Conservation (phyloP, 139 green algal genomes). For the Micromonas pusilla region DNA sequence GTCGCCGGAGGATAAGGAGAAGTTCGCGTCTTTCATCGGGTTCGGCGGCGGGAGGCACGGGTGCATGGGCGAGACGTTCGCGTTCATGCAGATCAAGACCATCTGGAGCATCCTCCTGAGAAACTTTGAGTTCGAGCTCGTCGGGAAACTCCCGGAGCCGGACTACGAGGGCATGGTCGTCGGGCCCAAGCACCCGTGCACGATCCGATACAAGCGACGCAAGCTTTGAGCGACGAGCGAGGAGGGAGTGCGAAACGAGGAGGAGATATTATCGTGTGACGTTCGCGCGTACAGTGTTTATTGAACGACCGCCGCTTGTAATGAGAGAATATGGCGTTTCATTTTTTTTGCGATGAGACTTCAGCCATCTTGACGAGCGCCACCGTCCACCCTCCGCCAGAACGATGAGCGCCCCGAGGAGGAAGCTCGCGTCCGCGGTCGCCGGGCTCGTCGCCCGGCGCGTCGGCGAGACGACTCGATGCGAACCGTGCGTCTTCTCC, state of each 20-base stretch:
- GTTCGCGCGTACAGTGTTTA: too few relatives aligned
- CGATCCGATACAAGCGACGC: slow-evolving; percentile 71
- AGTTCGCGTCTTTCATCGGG: slow-evolving; percentile 74
- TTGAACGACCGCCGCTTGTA: too few relatives aligned
- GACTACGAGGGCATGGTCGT: slow-evolving; percentile 94
- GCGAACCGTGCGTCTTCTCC: too few relatives aligned
- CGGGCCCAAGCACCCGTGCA: slow-evolving; percentile 69
- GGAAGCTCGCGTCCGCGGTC: too few relatives aligned
- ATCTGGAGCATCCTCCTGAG: slow-evolving; percentile 88
- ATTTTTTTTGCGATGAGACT: too few relatives aligned
- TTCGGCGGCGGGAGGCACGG: slow-evolving; percentile 93
- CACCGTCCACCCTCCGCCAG: too few relatives aligned
- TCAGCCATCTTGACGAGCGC: too few relatives aligned
- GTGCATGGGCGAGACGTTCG: slow-evolving; percentile 97
- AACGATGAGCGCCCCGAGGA: too few relatives aligned
- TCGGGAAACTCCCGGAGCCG: slow-evolving; percentile 73
- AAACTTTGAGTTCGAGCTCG: slow-evolving; percentile 95
- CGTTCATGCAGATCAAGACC: slow-evolving; percentile 95
- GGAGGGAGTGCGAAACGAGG: neutral
- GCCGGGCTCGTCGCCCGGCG: too few relatives aligned
- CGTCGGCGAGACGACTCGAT: too few relatives aligned
- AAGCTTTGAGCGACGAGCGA: neutral
- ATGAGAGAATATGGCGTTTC: too few relatives aligned
- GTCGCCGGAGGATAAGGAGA: slow-evolving; percentile 54
- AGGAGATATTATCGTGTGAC: too few relatives aligned